These are phyloP conservation scores for Sicyos edulis DNA, from an alignment of 306 rosid genomes.

Conservation along the genomic window DNA sequence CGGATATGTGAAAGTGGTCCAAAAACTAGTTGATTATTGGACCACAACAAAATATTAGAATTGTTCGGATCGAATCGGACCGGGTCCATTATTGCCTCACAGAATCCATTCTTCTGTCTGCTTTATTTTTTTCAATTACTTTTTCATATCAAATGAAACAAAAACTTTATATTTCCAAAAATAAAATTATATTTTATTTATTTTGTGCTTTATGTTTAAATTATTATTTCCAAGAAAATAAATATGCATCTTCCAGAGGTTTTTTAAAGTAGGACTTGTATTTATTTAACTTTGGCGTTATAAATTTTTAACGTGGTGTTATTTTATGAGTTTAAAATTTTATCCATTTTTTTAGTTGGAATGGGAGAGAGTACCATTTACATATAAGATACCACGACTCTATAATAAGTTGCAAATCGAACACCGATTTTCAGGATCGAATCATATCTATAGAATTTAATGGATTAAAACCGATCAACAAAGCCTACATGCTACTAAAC, in stretches of 20 bases:
- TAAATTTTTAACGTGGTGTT: not conserved
- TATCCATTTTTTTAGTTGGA: too few species aligned
- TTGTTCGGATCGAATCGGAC: conserved; percentile 3
- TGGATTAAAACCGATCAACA: too few species aligned
- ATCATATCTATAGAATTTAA: too few species aligned
- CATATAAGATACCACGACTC: too few species aligned
- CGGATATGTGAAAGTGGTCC: not conserved
- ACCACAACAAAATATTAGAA: conserved; percentile 14
- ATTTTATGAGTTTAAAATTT: not conserved
- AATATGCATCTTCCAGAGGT: not conserved
- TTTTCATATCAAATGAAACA: not conserved
- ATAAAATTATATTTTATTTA: too few species aligned
- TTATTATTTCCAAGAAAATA: not conserved
- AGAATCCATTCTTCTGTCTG: not conserved
- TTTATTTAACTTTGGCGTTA: too few species aligned
- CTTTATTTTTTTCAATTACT: not conserved
- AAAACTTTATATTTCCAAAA: not conserved
- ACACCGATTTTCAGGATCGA: too few species aligned
- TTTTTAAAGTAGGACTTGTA: too few species aligned
- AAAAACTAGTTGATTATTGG: conserved; percentile 10
- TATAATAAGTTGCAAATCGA: too few species aligned
- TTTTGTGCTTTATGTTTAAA: not conserved
- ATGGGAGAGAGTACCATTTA: too few species aligned
- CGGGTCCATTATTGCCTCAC: not conserved
- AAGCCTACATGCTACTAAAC: too few species aligned